Evolutionary conservation across 495 filamentous ascomycete species (phyloP), one percentile per base, ranked within the genome.

Genomic region (Cenococcum geophilum): DNA sequence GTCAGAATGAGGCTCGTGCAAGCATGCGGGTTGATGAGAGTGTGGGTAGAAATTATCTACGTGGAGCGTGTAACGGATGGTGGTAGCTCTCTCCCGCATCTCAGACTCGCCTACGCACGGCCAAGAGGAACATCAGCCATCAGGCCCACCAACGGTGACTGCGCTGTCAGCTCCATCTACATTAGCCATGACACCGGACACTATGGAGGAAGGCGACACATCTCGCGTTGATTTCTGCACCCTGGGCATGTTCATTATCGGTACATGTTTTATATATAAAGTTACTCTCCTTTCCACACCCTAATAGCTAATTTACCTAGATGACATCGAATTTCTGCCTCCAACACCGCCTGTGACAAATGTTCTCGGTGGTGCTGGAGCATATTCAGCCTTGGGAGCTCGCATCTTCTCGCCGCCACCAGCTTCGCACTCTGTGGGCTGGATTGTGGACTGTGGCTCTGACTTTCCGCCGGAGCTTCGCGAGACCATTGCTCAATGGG

Each of bases 161-260:
- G 23, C 18, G 18, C 18, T 16, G 8, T 25, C 49, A 25, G 25
- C 20, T 27, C 20, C 21, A 4, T 4, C 23, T 27, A 25, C 20
- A 25, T 52, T 23, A 23, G 8, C 12, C 49, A 52, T 25, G 18
- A 6, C 48, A 14, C 11, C 21, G 36, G 52, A 73, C 54, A 81
- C 76, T 75, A 83, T 81, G 61, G 43, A 21, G 11, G 36, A 59
- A 58, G 25, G 25, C 37, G 58, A 64, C 18, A 36, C 37, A 35
- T 23, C 25, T 34, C 47, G 53, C 40, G 57, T 70, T 11, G 68
- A 70, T 61, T 91, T 96, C 68, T 87, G 86, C 65, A 95, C 92
- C 0, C 71, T 97, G 68, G 92, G 90, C 69, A 96, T 97, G 92
- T 92, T 96, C 68, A 96, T 96, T 52, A 88, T 97, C 59, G 92